Percentiles rank a stretch among this genome's conserved stretches.
These are phyloP conservation scores for Leptoxyphium fumago DNA, from an alignment of 2,329 filamentous ascomycete species.

Conservation along the genomic window DNA sequence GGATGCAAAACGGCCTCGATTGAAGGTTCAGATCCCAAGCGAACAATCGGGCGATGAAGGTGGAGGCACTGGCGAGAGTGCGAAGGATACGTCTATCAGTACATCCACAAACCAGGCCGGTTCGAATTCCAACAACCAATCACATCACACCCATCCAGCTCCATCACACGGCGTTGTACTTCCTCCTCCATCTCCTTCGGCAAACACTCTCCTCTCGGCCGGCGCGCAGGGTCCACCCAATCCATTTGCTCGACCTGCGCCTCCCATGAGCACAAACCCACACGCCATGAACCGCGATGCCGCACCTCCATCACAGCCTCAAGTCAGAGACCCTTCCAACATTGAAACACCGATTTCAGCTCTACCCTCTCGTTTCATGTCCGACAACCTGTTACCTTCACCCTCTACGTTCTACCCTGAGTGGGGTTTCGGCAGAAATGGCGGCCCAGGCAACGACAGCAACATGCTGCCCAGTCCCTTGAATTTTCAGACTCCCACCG, in stretches of 20 bases:
- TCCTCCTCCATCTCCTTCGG: conserved; percentile 83
- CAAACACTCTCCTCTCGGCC: conserved; percentile 71
- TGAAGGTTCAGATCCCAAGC: conserved; percentile 91
- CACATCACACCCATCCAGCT: conserved; percentile 30
- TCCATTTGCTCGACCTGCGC: conserved; percentile 78
- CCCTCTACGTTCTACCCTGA: conserved; percentile 87
- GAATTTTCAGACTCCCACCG: conserved; percentile 72
- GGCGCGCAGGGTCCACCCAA: conserved; percentile 88
- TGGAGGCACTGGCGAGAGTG: conserved; percentile 53
- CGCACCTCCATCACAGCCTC: conserved; percentile 4
- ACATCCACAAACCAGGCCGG: conserved; percentile 46
- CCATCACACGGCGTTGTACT: conserved; percentile 53
- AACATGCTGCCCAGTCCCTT: conserved; percentile 62
- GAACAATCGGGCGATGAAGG: conserved; percentile 64
- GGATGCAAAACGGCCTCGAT: conserved; percentile 58
- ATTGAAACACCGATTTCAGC: conserved; percentile 86
- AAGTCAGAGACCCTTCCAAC: conserved; percentile 20
- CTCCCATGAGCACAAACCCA: conserved; percentile 45
- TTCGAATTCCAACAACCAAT: conserved; percentile 7
- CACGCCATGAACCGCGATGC: conserved; percentile 22
- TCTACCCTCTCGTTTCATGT: conserved; percentile 79
- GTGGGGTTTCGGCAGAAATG: conserved; percentile 55
- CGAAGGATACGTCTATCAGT: conserved; percentile 35
- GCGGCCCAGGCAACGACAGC: conserved; percentile 59
- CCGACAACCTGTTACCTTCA: conserved; percentile 73